Evolutionary conservation across 768 basidiomycete species (phyloP).

Genomic region (Coprinopsis strossmayeri): DNA sequence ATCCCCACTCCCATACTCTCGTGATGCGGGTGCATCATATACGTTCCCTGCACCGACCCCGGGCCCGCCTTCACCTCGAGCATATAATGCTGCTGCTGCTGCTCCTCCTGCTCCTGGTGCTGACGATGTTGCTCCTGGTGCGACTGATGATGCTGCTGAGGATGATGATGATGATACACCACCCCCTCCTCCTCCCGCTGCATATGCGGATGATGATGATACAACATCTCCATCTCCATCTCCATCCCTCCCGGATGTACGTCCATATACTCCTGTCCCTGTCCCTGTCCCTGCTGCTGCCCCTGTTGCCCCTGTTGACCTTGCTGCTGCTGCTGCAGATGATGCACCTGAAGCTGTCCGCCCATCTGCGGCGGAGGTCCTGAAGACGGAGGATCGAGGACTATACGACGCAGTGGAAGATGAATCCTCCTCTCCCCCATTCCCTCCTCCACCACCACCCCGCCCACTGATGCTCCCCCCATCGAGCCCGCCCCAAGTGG

Average conservation of each 20-base stretch:
- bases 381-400: no score
- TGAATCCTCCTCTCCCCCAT: no score
- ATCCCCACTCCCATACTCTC: background rate
- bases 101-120: constrained; percentile 13
- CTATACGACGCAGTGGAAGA: constrained; percentile 11
- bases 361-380: no score
- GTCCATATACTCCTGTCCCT: constrained; percentile 7
- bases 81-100: constrained; percentile 1
- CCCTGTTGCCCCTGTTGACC: constrained; percentile 11
- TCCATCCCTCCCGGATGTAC: constrained; percentile 5
- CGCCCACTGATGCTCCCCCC: no score
- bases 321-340: constrained; percentile 12
- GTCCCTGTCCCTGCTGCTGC: constrained; percentile 10
- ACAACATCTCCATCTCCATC: background rate
- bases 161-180: background rate
- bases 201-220: constrained; percentile 2
- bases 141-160: background rate
- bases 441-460: no score
- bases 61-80: background rate
- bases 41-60: no score
- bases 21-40: background rate
- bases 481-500: no score
- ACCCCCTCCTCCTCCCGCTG: constrained; percentile 12
- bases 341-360: no score
- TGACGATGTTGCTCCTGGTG: constrained; percentile 1